Conservation (phyloP, 2,329 filamentous ascomycete genomes). For the Fusarium annulatum region DNA sequence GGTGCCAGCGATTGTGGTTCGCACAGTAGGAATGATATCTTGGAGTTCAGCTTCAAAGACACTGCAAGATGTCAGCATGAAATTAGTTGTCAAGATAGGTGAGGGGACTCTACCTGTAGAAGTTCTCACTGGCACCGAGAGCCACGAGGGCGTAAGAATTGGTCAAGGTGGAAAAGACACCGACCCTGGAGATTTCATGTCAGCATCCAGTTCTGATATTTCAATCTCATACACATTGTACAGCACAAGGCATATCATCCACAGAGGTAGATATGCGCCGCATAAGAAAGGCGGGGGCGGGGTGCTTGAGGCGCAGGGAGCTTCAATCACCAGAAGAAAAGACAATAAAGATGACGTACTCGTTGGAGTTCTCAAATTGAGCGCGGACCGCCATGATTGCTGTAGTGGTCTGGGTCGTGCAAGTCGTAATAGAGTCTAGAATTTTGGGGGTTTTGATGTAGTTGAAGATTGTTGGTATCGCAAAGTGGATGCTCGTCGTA, state of each 20-base stretch:
- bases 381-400: constrained; percentile 73
- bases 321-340: constrained; percentile 4
- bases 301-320: constrained; percentile 29
- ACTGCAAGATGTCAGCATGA: constrained; percentile 56
- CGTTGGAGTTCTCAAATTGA: constrained; percentile 91
- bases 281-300: constrained; percentile 42
- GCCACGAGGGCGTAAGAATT: constrained; percentile 97
- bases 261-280: not conserved
- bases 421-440: constrained; percentile 29
- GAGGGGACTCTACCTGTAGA: constrained; percentile 76
- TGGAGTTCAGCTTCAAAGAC: constrained; percentile 98
- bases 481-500: constrained; percentile 33
- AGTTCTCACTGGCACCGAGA: constrained; percentile 96
- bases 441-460: constrained; percentile 23
- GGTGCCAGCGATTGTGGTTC: constrained; percentile 95
- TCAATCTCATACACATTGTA: not conserved
- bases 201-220: constrained; percentile 5
- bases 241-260: not conserved
- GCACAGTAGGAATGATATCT: constrained; percentile 96
- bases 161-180: constrained; percentile 95
- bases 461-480: constrained; percentile 20
- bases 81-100: not conserved
- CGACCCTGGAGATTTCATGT: constrained; percentile 71
- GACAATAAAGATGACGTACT: constrained; percentile 66
- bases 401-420: constrained; percentile 27